A percentile compares a stretch with the other conserved stretches of the same genome.
Evolutionary conservation across 495 filamentous ascomycete species (phyloP).

Genomic region (Hyaloscypha bicolor): DNA sequence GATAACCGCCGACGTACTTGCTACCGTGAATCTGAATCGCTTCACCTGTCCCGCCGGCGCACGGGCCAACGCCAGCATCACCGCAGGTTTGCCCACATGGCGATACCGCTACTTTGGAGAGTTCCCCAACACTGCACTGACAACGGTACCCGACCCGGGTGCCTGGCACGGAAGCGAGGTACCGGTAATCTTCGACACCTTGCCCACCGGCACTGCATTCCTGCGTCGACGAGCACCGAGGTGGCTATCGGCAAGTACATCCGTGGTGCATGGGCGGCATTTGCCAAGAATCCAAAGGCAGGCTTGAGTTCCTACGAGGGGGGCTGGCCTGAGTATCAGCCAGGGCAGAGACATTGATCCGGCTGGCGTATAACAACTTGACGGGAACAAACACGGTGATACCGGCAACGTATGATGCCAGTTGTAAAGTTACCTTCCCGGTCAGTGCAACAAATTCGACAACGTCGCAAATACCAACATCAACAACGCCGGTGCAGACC

Average conservation of each 20-base stretch:
- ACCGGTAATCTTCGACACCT: neutral
- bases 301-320: slow-evolving; percentile 39
- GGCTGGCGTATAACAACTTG: slow-evolving; percentile 25
- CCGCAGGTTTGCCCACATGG: slow-evolving; percentile 43
- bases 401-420: neutral
- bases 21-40: neutral
- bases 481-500: no score
- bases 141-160: slow-evolving; percentile 39
- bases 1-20: neutral
- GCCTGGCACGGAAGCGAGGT: slow-evolving; percentile 44
- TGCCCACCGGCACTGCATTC: neutral
- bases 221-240: slow-evolving; percentile 26
- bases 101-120: slow-evolving; percentile 51
- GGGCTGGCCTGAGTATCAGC: slow-evolving; percentile 40
- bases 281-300: slow-evolving; percentile 47
- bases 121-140: slow-evolving; percentile 43
- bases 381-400: slow-evolving; percentile 21
- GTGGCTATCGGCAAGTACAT: slow-evolving; percentile 37
- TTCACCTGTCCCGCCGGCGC: slow-evolving; percentile 20
- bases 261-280: slow-evolving; percentile 48
- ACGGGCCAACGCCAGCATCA: slow-evolving; percentile 33
- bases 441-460: neutral
- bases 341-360: slow-evolving; percentile 3
- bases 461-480: no score
- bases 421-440: neutral